Evolutionary conservation across 257 asterid species (phyloP).

Genomic region (Thymus mandschuricus): DNA sequence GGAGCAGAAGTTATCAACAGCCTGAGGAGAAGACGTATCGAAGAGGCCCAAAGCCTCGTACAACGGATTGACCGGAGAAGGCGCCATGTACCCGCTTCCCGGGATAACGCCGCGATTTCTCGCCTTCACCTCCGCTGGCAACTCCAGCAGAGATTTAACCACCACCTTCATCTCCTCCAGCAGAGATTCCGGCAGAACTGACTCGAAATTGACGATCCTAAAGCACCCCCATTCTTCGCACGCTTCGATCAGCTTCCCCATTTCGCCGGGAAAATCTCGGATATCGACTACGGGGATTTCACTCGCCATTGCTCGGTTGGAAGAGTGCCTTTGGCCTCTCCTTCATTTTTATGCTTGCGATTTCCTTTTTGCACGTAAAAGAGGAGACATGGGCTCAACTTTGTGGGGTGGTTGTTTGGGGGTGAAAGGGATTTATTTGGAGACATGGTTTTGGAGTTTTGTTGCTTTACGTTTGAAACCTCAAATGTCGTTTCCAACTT

Average conservation of each 20-base stretch:
- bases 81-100: constrained; percentile 72
- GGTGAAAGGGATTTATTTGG: neutral
- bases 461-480: neutral
- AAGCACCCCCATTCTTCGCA: constrained; percentile 71
- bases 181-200: constrained; percentile 33
- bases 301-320: neutral
- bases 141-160: constrained; percentile 43
- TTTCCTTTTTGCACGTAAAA: neutral
- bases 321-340: neutral
- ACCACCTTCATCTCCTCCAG: constrained; percentile 52
- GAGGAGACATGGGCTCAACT: neutral
- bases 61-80: constrained; percentile 53
- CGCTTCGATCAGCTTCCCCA: constrained; percentile 41
- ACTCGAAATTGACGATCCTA: constrained; percentile 46
- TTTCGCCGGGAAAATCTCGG: constrained; percentile 38
- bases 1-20: constrained; percentile 47
- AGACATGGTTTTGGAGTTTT: neutral
- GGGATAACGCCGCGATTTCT: constrained; percentile 50
- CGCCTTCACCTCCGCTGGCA: constrained; percentile 49
- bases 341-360: neutral
- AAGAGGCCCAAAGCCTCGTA: constrained; percentile 73
- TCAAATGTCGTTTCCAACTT: neutral
- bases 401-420: neutral
- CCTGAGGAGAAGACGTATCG: constrained; percentile 49
- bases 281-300: constrained; percentile 37